Evolutionary conservation across 768 basidiomycete genomes (phyloP).

Genomic region (Suillus spraguei): DNA sequence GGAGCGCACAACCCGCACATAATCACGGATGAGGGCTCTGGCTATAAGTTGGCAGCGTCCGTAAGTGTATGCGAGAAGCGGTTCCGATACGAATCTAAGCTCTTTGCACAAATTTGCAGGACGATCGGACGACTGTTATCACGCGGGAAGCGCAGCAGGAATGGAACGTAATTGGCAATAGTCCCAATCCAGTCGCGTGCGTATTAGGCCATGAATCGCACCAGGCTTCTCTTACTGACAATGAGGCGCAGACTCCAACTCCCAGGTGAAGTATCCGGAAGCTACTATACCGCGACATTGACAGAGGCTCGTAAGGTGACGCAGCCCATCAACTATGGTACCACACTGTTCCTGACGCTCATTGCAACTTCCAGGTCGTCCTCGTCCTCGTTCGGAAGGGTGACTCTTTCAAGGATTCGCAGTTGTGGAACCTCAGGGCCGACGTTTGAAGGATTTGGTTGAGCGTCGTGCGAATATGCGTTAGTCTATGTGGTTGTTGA

Average conservation of each 20-base stretch:
- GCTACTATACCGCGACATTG: no score
- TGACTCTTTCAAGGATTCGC: no score
- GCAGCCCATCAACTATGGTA: background rate
- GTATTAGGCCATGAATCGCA: background rate
- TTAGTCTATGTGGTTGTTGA: background rate
- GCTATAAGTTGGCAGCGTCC: no score
- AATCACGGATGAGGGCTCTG: background rate
- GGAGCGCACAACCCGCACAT: accelerated
- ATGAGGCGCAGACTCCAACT: background rate
- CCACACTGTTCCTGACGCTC: background rate
- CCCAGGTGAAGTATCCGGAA: no score
- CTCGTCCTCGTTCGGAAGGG: no score
- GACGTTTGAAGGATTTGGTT: background rate
- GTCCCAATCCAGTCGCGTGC: background rate
- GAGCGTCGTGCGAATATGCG: no score
- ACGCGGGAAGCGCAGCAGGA: no score
- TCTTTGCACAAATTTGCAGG: background rate
- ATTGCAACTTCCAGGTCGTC: background rate
- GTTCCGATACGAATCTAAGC: background rate
- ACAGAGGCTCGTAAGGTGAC: background rate
- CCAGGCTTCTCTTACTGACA: background rate
- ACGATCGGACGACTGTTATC: accelerated
- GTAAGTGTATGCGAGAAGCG: background rate
- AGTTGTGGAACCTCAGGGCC: no score
- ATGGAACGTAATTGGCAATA: no score